These are phyloP conservation scores for Ambrosia hybrid DNA, from an alignment of 140 eudicot genomes.

Conservation along the genomic window DNA sequence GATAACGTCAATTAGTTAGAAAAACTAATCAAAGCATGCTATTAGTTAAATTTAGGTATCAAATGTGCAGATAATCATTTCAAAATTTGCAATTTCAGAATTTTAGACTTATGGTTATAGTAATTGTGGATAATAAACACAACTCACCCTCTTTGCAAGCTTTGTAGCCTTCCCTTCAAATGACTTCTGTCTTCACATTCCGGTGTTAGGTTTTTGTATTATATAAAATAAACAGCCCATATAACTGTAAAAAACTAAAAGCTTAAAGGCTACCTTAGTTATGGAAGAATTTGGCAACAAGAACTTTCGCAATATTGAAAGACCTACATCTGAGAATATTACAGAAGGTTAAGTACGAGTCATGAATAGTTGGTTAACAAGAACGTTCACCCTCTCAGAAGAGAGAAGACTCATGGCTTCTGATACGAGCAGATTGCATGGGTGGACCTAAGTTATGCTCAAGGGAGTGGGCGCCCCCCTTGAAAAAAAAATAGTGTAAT, in stretches of 20 bases:
- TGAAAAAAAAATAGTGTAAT: too few relatives aligned
- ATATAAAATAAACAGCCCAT: conserved; percentile 17
- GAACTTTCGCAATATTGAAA: conserved; percentile 78
- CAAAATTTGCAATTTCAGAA: background rate
- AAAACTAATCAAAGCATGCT: background rate
- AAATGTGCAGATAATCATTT: background rate
- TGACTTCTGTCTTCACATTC: conserved; percentile 86
- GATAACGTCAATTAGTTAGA: background rate
- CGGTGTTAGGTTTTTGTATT: conserved; percentile 41
- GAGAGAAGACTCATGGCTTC: too few relatives aligned
- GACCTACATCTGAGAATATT: conserved; percentile 77
- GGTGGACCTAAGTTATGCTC: too few relatives aligned
- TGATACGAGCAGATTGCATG: too few relatives aligned
- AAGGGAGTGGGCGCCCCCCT: too few relatives aligned
- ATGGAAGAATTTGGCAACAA: conserved; percentile 60
- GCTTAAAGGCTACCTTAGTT: conserved; percentile 62
- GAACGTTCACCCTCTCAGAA: too few relatives aligned
- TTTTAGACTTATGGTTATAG: background rate
- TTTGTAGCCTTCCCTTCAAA: conserved; percentile 79
- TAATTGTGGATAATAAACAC: background rate
- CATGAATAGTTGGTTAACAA: too few relatives aligned
- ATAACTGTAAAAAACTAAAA: background rate
- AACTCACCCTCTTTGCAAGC: conserved; percentile 96
- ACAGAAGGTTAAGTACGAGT: background rate
- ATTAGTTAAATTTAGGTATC: background rate